Evolutionary conservation across 805 yeast genomes (phyloP).

Genomic region (Myxozyma lipomycoides): DNA sequence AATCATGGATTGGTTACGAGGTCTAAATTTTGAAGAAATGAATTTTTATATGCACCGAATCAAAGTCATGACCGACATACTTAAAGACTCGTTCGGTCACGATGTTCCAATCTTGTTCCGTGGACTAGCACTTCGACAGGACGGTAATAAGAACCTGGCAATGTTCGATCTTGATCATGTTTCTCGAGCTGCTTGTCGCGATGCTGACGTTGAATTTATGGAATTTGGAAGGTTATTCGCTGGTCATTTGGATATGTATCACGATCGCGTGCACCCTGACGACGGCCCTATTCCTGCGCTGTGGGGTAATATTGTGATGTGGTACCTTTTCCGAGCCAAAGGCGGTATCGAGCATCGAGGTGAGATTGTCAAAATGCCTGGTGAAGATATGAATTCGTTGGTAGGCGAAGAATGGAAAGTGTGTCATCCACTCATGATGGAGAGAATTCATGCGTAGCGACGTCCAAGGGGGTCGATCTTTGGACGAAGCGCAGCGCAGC

Average conservation of each 20-base stretch:
- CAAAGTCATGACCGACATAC: neutral
- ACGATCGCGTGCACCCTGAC: conserved; percentile 1
- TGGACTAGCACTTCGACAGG: neutral
- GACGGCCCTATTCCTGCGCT: conserved; percentile 3
- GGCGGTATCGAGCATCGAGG: conserved; percentile 6
- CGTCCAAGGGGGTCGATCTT: no score
- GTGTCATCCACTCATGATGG: neutral
- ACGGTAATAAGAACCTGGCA: neutral
- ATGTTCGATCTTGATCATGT: conserved; percentile 3
- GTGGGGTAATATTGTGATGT: conserved; percentile 8
- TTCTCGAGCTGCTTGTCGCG: conserved; percentile 1
- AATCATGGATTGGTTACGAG: neutral
- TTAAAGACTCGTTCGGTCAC: conserved; percentile 3
- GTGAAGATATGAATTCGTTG: neutral
- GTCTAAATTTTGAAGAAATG: conserved; percentile 7
- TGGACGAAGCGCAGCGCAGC: no score
- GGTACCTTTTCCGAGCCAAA: conserved; percentile 4
- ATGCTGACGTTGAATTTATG: conserved; percentile 1
- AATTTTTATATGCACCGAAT: conserved; percentile 11
- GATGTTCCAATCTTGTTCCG: conserved; percentile 14
- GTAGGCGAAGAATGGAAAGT: neutral
- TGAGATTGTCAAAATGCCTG: neutral
- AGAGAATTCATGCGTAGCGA: neutral
- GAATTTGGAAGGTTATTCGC: conserved; percentile 4
- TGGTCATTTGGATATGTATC: conserved; percentile 1